Evolutionary conservation across 129 eudicot species (phyloP).

Genomic region (Erigeron canadensis): DNA sequence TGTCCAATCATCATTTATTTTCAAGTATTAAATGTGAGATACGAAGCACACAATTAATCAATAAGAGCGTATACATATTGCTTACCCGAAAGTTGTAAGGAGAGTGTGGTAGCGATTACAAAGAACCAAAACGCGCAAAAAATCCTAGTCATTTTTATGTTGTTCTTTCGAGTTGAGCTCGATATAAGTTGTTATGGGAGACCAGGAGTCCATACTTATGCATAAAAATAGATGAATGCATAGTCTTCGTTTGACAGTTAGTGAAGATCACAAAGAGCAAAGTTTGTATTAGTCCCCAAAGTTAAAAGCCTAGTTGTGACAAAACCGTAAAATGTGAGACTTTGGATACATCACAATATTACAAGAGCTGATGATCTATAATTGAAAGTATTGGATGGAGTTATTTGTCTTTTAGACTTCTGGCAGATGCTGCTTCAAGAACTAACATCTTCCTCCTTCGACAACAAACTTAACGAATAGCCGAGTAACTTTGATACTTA

Average conservation of each 20-base stretch:
- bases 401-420: neutral
- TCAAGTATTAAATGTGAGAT: neutral
- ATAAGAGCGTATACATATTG: neutral
- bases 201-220: conserved; percentile 4
- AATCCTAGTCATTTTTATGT: neutral
- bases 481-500: no score
- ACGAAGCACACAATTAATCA: neutral
- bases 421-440: conserved; percentile 6
- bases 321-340: conserved; percentile 18
- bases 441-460: neutral
- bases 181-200: neutral
- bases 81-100: conserved; percentile 29
- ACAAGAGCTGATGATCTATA: neutral
- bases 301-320: conserved; percentile 27
- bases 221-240: neutral
- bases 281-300: neutral
- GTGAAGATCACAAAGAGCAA: conserved; percentile 24
- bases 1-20: neutral
- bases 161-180: neutral
- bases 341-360: conserved; percentile 23
- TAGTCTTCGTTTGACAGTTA: conserved; percentile 23
- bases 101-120: conserved; percentile 3
- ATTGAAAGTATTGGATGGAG: neutral
- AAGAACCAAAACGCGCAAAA: conserved; percentile 14
- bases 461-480: neutral